Percentiles rank a stretch among this genome's conserved stretches.
Conservation (phyloP, 495 filamentous ascomycete genomes). For the Talaromyces borbonicus region DNA sequence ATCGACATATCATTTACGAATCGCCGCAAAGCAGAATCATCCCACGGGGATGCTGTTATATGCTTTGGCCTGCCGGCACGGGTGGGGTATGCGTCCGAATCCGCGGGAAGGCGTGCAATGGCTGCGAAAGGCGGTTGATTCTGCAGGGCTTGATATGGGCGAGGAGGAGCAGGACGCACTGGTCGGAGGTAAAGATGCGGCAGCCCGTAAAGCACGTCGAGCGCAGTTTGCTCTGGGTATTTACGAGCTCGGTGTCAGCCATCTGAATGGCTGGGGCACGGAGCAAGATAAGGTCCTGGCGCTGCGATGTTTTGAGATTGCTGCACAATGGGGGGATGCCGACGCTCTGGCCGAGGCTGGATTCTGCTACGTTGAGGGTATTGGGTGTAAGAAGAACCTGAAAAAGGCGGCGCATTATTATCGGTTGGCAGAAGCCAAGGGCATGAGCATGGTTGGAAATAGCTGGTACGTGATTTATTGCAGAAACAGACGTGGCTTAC, state of each 20-base stretch:
- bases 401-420: constrained; percentile 92
- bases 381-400: constrained; percentile 88
- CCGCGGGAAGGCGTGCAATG: constrained; percentile 81
- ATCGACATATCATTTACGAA: constrained; percentile 88
- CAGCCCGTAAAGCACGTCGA: constrained; percentile 65
- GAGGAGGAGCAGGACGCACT: constrained; percentile 62
- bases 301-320: constrained; percentile 90
- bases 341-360: constrained; percentile 85
- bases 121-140: constrained; percentile 81
- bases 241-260: constrained; percentile 92
- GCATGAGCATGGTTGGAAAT: constrained; percentile 95
- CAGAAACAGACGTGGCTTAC: constrained; percentile 5
- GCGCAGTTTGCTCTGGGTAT: constrained; percentile 91
- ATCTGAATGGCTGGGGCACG: constrained; percentile 97
- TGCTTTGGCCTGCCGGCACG: constrained; percentile 91
- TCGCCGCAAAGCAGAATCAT: constrained; percentile 75
- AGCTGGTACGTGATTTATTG: constrained; percentile 62
- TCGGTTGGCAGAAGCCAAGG: constrained; percentile 79
- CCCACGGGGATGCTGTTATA: constrained; percentile 94
- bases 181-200: constrained; percentile 48
- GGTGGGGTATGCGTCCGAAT: constrained; percentile 94
- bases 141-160: constrained; percentile 69
- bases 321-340: constrained; percentile 91
- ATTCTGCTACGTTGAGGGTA: constrained; percentile 77
- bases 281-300: constrained; percentile 84